Base-by-base conservation (phyloP, 2,329 filamentous ascomycete species). In the Neonectria sp. region DNA sequence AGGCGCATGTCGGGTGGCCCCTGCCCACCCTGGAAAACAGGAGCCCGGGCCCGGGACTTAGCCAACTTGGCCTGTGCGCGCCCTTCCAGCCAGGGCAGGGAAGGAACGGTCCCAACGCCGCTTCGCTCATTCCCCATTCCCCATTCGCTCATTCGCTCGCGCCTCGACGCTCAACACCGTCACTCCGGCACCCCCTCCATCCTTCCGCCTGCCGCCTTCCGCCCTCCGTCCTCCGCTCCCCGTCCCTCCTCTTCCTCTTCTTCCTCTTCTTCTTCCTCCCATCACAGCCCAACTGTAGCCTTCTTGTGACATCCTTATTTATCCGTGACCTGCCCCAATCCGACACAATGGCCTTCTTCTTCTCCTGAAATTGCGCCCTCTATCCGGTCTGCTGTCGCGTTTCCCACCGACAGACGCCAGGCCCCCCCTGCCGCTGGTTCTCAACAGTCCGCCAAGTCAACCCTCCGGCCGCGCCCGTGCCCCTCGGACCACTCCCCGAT, bases 91-190 rank as follows among this genome's bases (percentile, higher is more conserved):
- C 24, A 33, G 25, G 9, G 29, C 5, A 31, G 15, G 57, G 52
- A 60, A 65, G 53, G 58, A 53, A 61, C 52, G 35, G 51, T 45
- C 17, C 35, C 63, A 66, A 66, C 63, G 53, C 48, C 13, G 46
- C 53, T 45, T 65, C 45, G 58, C 37, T 15, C 37, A n/a, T 40
- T 40, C 15, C 35, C 45, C 58, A 33, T 21, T 35, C 51, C 51
- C 33, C 51, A 58, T 35, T 55, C 53, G 55, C 46, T 51, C 60
- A 59, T 55, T 63, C 60, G 60, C 52, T 57, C 58, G 53, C 40
- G 17, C 29, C n/a, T 45, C n/a, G 7, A 24, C 40, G 4, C 65
- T 68, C 60, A 65, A 64, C 60, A 60, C 65, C 65, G 60, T 60
- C 52, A 29, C 55, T 68, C 56, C 56, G 51, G 43, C 60, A 59